phyloP scores from a whole-genome alignment of 1,284 basidiomycete species.

The Sporisorium reilianum region DNA sequence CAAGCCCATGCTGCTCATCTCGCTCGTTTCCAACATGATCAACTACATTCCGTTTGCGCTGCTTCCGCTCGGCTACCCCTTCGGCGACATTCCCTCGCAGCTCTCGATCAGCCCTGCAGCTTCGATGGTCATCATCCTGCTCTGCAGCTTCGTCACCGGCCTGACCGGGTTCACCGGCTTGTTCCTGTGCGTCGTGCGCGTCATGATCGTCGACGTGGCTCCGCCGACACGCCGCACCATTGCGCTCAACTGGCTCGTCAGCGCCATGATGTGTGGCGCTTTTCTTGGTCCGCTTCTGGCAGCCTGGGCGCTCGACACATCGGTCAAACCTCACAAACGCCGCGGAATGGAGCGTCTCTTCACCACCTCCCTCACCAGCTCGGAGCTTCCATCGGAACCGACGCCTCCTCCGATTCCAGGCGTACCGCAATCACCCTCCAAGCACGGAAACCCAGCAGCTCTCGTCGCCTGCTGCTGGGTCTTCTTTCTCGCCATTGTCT shows the following conservation, averaged over 20 bases:
- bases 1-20: slow-evolving; percentile 46
- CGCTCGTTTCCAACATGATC: slow-evolving; percentile 41
- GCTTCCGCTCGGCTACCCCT: slow-evolving; percentile 42
- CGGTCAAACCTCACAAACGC: slow-evolving; percentile 21
- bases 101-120: slow-evolving; percentile 32
- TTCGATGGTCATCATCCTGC: slow-evolving; percentile 35
- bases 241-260: slow-evolving; percentile 45
- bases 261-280: slow-evolving; percentile 37
- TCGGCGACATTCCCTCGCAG: slow-evolving; percentile 34
- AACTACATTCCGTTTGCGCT: slow-evolving; percentile 44
- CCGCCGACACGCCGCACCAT: slow-evolving; percentile 38
- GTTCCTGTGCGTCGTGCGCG: slow-evolving; percentile 39
- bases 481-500: slow-evolving; percentile 36
- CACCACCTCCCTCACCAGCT: neutral
- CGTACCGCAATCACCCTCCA: slow-evolving; percentile 21
- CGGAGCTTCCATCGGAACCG: slow-evolving; percentile 34
- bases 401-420: slow-evolving; percentile 32
- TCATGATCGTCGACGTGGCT: slow-evolving; percentile 46
- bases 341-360: neutral
- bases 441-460: slow-evolving; percentile 49
- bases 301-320: slow-evolving; percentile 42
- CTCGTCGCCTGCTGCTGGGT: slow-evolving; percentile 38
- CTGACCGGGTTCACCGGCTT: slow-evolving; percentile 40
- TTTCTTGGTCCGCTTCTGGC: slow-evolving; percentile 46
- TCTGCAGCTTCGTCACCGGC: slow-evolving; percentile 41